Evolutionary conservation across 1,139 yeast species (phyloP), one percentile per base, ranked within the genome.

Genomic region (Blastobotrys capitulatus): DNA sequence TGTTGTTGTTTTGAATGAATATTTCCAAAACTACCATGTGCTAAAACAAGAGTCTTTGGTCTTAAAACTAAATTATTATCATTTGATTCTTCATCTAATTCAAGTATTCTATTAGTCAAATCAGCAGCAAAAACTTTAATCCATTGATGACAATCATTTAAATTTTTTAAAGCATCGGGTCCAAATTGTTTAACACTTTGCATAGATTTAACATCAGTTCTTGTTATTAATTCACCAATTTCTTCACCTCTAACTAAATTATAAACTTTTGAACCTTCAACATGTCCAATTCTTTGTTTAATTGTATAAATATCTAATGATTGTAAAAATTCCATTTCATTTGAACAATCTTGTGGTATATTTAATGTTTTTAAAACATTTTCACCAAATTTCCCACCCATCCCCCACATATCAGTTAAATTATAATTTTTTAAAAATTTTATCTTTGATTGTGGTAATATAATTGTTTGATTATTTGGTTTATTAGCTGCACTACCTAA

Each of bases 311-410:
- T 59, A 8, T 66, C 58, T 1, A 63, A 47, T 2, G 54, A 52
- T 8, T 59, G 59, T 10, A 69, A 47, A 32, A 52, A 52, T 34
- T 55, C 51, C 10, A 68, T 58, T 5, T 68, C 58, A 16, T 44
- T 29, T 6, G 12, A 3, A 26, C 9, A 7, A 13, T 10, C 4
- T 29, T 12, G 9, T 1, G 70, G 69, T 1, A 69, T 51, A 0
- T 59, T 55, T 4, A 71, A 67, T 31, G 71, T 65, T 16, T 68
- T 64, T 22, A 75, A 58, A 0, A 89, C 70, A n/a, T 70, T 69
- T 9, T 82, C 82, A 0, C 98, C 98, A 6, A 77, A 70, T 59
- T 86, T 87, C 1, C 98, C 98, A 4, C 98, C 98, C 74, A 90
- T 72, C 0, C 96, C 90, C 74, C 95, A 84, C 51, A 90, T 77